Conservation (phyloP, 2,329 filamentous ascomycete species). For the Ophiostoma angusticollis region DNA sequence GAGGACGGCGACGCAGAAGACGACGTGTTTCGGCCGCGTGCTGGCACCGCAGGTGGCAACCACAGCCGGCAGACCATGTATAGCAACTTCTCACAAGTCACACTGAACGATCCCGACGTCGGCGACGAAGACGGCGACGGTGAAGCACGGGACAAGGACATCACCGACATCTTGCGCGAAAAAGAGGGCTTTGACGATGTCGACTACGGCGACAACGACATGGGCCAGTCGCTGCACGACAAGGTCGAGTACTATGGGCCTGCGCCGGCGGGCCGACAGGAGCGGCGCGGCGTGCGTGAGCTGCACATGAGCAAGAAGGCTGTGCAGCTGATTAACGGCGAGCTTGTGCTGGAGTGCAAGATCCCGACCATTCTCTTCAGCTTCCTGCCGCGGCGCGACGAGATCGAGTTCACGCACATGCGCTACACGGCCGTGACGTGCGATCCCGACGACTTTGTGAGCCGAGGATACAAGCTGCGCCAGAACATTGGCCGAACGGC, state of each 20-base stretch:
- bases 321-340: conserved; percentile 91
- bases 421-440: conserved; percentile 91
- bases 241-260: conserved; percentile 76
- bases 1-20: conserved; percentile 63
- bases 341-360: conserved; percentile 95
- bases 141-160: conserved; percentile 16
- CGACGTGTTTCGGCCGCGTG: conserved; percentile 51
- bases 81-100: conserved; percentile 37
- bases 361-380: conserved; percentile 97
- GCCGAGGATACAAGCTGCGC: conserved; percentile 82
- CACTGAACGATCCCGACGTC: conserved; percentile 32
- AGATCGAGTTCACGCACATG: conserved; percentile 93
- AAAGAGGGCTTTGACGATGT: conserved; percentile 2
- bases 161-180: conserved; percentile 12
- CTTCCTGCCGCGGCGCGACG: conserved; percentile 83
- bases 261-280: conserved; percentile 75
- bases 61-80: conserved; percentile 23
- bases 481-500: conserved; percentile 88
- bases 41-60: conserved; percentile 32
- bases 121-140: conserved; percentile 17
- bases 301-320: conserved; percentile 89
- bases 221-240: conserved; percentile 23
- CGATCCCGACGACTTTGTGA: conserved; percentile 78
- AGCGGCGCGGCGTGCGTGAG: conserved; percentile 71
- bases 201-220: neutral